phyloP scores from a whole-genome alignment of 495 filamentous ascomycete species.

The Margaritispora aquatica region DNA sequence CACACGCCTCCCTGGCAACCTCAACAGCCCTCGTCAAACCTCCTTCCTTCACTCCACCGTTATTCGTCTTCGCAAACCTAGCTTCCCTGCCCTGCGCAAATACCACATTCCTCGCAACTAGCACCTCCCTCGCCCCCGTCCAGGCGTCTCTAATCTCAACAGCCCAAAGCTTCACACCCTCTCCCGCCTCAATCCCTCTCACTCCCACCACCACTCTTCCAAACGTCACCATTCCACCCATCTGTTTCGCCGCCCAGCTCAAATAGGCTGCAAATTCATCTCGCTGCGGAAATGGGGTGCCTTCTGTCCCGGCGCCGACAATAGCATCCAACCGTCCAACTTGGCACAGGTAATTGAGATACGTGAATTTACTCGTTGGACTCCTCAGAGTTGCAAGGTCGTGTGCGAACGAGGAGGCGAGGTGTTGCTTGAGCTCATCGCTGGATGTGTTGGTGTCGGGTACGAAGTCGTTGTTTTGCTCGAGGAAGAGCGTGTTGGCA shows the following conservation, averaged over 20 bases:
- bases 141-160: background rate
- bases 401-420: background rate
- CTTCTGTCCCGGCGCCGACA: background rate
- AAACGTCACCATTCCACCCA: background rate
- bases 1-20: background rate
- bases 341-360: background rate
- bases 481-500: background rate
- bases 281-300: background rate
- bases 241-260: background rate
- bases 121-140: background rate
- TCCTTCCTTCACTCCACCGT: background rate
- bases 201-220: background rate
- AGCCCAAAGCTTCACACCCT: background rate
- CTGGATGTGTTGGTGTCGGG: background rate
- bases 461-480: background rate
- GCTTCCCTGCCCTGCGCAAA: background rate
- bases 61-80: background rate
- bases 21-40: background rate
- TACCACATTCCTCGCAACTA: background rate
- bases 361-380: background rate
- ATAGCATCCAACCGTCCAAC: background rate
- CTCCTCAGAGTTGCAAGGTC: background rate
- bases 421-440: background rate
- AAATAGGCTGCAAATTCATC: background rate
- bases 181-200: background rate